Evolutionary conservation across 306 rosid genomes (phyloP), one percentile per base, ranked within the genome.

Genomic region (Mimosa pudica): DNA sequence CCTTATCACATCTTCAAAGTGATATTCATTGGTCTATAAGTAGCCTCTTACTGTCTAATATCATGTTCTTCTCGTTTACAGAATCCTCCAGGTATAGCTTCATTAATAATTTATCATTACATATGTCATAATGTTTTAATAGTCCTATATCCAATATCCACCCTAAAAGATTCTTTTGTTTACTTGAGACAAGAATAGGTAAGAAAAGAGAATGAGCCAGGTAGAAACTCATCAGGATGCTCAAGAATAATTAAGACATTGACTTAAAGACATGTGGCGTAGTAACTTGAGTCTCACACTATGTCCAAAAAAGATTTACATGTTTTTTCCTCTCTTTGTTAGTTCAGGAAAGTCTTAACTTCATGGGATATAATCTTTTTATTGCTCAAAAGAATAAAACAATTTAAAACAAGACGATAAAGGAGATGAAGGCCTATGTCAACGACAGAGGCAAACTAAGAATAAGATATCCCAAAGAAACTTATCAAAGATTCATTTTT

Each of bases 321-420:
- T 16, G 61, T 13, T 45, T 46, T 75, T 45, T 75, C 30, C n/a
- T 47, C 46, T 24, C 13, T 55, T 41, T 38, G 47, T 51, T 33
- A 8, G 32, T 51, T 49, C 13, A 2, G 17, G 45, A 20, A 47
- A 30, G 38, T 69, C 44, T 61, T 71, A 71, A 48, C 61, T 10
- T 71, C 63, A 13, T 8, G 42, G n/a, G 68, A 62, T 32, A 32
- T 4, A 62, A 32, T 33, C 42, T 8, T 61, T 61, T 33, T 32
- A 20, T 20, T 5, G 35, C 67, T 74, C 63, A 13, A 69, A 79
- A 61, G 57, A 67, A 32, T 38, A 79, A 83, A 49, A 24, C 30
- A 24, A 24, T 24, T 45, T 47, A 38, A 4, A 57, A 54, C 8
- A 33, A 74, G 49, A 57, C 6, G 41, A 36, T 18, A 51, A 35